Evolutionary conservation across 257 asterid genomes (phyloP).

Genomic region (Fraxinus quadrangulata): DNA sequence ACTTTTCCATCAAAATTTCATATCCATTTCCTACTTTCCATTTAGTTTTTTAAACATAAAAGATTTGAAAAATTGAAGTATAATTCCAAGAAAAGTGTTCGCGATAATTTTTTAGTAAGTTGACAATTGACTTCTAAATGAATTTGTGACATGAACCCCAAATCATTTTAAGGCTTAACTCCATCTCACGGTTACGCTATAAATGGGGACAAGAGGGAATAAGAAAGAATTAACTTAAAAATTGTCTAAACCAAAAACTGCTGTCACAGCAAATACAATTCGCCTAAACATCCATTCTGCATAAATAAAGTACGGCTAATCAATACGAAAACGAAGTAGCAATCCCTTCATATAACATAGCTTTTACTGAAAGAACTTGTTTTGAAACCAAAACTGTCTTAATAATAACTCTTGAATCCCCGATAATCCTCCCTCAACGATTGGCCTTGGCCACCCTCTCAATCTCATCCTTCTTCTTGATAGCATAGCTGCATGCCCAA

Average conservation of each 20-base stretch:
- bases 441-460: slow-evolving; percentile 15
- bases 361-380: neutral
- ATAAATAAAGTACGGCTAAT: neutral
- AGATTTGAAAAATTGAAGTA: too few species aligned
- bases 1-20: too few species aligned
- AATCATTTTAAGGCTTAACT: too few species aligned
- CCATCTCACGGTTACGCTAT: neutral
- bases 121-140: neutral
- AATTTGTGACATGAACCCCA: too few species aligned
- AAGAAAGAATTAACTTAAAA: neutral
- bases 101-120: neutral
- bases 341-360: neutral
- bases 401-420: neutral
- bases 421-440: neutral
- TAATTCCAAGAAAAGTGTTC: too few species aligned
- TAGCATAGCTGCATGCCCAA: neutral
- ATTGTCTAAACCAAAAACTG: neutral
- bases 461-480: slow-evolving; percentile 9
- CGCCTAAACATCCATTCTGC: neutral
- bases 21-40: too few species aligned
- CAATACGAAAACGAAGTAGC: neutral
- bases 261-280: neutral
- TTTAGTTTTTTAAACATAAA: too few species aligned
- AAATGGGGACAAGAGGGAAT: neutral
- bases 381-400: neutral